phyloP scores from a whole-genome alignment of 2,329 filamentous ascomycete species.

The Colletotrichum higginsianum region DNA sequence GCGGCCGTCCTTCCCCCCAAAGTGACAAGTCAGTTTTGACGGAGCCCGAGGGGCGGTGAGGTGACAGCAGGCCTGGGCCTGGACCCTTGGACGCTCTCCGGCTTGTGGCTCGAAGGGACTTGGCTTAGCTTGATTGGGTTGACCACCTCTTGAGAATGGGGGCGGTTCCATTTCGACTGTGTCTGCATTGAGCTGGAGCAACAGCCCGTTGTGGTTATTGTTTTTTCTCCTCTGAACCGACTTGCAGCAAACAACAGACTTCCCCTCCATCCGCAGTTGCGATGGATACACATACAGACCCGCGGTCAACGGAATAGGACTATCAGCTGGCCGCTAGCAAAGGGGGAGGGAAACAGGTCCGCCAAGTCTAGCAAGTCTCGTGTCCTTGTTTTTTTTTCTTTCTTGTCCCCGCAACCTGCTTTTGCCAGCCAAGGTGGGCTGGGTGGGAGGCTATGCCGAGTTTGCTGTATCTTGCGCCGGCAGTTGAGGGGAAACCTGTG shows the following conservation, averaged over 20 bases:
- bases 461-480: constrained; percentile 19
- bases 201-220: background rate
- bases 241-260: background rate
- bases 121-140: background rate
- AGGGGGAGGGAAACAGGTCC: background rate
- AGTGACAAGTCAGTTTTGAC: too few relatives aligned
- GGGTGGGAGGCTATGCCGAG: background rate
- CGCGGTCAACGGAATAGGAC: background rate
- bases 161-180: background rate
- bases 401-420: background rate
- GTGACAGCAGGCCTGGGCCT: too few relatives aligned
- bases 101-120: background rate
- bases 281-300: constrained; percentile 1
- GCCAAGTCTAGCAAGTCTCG: background rate
- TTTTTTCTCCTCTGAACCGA: background rate
- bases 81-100: too few relatives aligned
- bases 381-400: background rate
- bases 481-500: constrained; percentile 13
- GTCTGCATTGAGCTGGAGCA: background rate
- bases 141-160: background rate
- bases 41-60: too few relatives aligned
- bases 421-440: background rate
- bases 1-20: too few relatives aligned
- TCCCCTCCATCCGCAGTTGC: background rate
- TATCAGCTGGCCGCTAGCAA: background rate